Evolutionary conservation across 768 basidiomycete species (phyloP).

Genomic region (Tricholoma terreum): DNA sequence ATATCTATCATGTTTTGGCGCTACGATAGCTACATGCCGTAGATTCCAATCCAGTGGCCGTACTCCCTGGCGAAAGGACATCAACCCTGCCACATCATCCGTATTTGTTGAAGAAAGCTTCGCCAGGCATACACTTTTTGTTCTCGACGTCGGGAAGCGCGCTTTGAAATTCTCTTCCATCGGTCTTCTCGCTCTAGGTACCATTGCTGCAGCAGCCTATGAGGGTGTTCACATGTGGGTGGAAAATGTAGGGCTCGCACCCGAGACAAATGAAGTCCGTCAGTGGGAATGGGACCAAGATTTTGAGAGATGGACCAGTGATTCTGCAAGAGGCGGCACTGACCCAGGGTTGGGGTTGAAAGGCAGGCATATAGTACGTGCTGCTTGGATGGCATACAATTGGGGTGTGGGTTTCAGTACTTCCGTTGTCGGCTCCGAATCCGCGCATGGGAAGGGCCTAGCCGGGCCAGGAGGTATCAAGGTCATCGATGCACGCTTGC

Average conservation of each 20-base stretch:
- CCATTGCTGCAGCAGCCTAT: constrained; percentile 46
- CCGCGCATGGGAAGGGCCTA: constrained; percentile 29
- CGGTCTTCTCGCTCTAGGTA: constrained; percentile 39
- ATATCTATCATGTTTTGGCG: neutral
- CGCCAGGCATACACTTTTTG: constrained; percentile 32
- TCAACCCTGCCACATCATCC: constrained; percentile 12
- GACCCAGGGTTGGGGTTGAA: constrained; percentile 63
- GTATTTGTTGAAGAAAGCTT: constrained; percentile 25
- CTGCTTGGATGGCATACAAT: constrained; percentile 69
- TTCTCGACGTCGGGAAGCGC: constrained; percentile 43
- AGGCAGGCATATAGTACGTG: constrained; percentile 59
- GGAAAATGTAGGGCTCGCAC: constrained; percentile 48
- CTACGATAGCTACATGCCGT: neutral
- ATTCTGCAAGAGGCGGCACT: constrained; percentile 56
- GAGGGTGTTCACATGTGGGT: constrained; percentile 63
- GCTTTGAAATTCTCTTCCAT: constrained; percentile 49
- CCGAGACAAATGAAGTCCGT: constrained; percentile 50
- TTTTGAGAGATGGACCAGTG: constrained; percentile 59
- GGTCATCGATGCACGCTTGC: constrained; percentile 52
- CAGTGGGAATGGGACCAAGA: constrained; percentile 71
- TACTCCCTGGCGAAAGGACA: constrained; percentile 15
- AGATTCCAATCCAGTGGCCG: constrained; percentile 8
- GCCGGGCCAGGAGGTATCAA: constrained; percentile 35
- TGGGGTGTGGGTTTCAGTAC: constrained; percentile 52
- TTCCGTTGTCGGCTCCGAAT: constrained; percentile 35